Evolutionary conservation across 1,284 basidiomycete genomes (phyloP), one percentile per base, ranked within the genome.

Genomic region (Meira nashicola): DNA sequence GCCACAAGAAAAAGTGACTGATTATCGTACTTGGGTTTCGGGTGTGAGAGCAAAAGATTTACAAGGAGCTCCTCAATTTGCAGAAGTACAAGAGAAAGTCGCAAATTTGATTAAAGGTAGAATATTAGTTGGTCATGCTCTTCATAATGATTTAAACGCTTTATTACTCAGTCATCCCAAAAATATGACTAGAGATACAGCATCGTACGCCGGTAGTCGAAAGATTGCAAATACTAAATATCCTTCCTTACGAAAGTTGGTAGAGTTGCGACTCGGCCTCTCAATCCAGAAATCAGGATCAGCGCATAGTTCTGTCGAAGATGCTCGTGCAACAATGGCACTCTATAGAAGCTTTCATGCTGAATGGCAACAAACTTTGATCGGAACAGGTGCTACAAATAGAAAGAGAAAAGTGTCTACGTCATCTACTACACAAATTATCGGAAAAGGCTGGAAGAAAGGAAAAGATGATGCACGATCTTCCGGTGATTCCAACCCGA

Each of bases 291-390:
- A 81, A 38, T 57, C 64, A 37, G 73, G 76, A 15, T 56, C 63
- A 21, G 65, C 68, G 44, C 73, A 76, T 57, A 71, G 65, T 41
- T 62, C 69, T 2, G 67, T 73, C 9, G 90, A 87, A 23, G 93
- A 98, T 76, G 93, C 94, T 1, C 83, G 92, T 50, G 92, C 93
- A 0, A 92, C 94, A 0, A 97, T 98, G 92, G 93, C 91, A 0
- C 81, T 97, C 23, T 98, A 90, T 79, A 83, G 92, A 7, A 78
- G 94, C n/a, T 84, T 94, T 77, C 88, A 89, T 72, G 85, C 85
- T 59, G 84, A 86, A 54, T 97, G 91, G 92, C 92, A 97, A 60
- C 25, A 66, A 58, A 40, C 47, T 39, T 51, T 76, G 58, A 49
- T 43, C 50, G 17, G 17, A 44, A 9, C 43, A 9, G 28, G 43